Conservation (phyloP, 2,329 filamentous ascomycete species). For the Dactylellina sp. region DNA sequence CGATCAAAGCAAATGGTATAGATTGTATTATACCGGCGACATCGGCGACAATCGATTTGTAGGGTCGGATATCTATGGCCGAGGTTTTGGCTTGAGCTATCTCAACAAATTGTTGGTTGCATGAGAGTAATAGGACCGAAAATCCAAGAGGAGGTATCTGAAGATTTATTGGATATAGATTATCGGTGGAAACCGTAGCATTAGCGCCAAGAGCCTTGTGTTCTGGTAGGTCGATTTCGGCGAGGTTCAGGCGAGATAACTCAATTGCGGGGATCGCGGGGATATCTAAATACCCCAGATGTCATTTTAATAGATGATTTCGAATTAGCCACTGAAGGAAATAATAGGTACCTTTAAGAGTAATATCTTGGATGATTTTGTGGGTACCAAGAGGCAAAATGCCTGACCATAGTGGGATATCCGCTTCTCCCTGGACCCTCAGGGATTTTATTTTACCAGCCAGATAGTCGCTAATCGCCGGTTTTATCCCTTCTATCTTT, state of each 20-base stretch:
- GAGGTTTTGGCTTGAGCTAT: conserved; percentile 81
- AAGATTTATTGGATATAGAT: conserved; percentile 82
- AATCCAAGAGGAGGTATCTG: conserved; percentile 84
- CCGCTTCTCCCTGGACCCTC: conserved; percentile 77
- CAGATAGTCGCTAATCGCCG: conserved; percentile 88
- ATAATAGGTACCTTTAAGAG: conserved; percentile 79
- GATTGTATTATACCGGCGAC: conserved; percentile 78
- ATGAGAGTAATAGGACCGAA: conserved; percentile 85
- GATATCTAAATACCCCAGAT: conserved; percentile 69
- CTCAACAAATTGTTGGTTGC: conserved; percentile 78
- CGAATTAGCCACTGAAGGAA: conserved; percentile 19
- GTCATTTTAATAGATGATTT: not conserved
- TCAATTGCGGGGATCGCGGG: conserved; percentile 84
- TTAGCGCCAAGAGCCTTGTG: conserved; percentile 80
- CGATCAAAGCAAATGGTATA: conserved; percentile 78
- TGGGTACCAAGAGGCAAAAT: conserved; percentile 83
- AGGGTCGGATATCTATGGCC: conserved; percentile 75
- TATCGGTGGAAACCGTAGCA: conserved; percentile 77
- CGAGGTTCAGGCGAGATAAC: conserved; percentile 81
- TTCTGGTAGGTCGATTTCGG: conserved; percentile 73
- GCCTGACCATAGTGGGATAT: conserved; percentile 81
- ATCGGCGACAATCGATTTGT: conserved; percentile 74
- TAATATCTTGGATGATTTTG: conserved; percentile 76
- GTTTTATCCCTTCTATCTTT: conserved; percentile 79
- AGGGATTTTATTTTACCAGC: conserved; percentile 79